Evolutionary conservation across 352 stramenopile species (phyloP), one percentile per base, ranked within the genome.

Genomic region (Phytophthora podocarpi): DNA sequence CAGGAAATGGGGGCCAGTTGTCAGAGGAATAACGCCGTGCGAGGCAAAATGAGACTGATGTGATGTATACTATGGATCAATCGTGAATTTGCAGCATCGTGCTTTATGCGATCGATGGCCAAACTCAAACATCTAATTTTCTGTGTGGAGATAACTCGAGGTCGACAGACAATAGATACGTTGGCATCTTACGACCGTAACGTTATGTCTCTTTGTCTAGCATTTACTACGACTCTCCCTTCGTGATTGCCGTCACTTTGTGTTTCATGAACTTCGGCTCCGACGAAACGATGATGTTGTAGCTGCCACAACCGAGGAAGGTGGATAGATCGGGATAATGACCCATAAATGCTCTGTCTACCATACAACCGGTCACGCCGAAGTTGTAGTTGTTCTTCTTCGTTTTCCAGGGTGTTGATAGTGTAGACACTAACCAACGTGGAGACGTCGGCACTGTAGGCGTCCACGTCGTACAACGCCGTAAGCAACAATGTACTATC

Each of bases 361-460:
- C 61, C 26, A 66, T 60, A 52, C 76, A 85, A 5, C 67, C 73
- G 5, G 70, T 59, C 6, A 81, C 46, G 31, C 72, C 26, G 60
- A 77, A 85, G 30, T 67, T 69, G 61, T 79, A 81, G 49, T 74
- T 78, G 23, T 64, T 79, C 24, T 70, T 64, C 48, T 85, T 70
- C 10, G 45, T 57, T 30, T n/a, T 59, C 23, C n/a, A 75, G 34
- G 35, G 43, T 67, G 31, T 74, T 39, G 18, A 82, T 58, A 10
- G 56, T 61, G 34, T 70, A 65, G 13, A 76, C 35, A 49, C 76
- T 82, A 31, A 82, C 49, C 5, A 66, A 58, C 3, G 48, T 50
- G 2, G 15, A 60, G 36, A 78, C 59, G 28, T 52, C 18, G 11
- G 50, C 40, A 12, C 48, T 58, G 68, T 78, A 80, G 37, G 72